phyloP scores from a whole-genome alignment of 2,329 filamentous ascomycete genomes.

The Myriosclerotinia scirpicola region DNA sequence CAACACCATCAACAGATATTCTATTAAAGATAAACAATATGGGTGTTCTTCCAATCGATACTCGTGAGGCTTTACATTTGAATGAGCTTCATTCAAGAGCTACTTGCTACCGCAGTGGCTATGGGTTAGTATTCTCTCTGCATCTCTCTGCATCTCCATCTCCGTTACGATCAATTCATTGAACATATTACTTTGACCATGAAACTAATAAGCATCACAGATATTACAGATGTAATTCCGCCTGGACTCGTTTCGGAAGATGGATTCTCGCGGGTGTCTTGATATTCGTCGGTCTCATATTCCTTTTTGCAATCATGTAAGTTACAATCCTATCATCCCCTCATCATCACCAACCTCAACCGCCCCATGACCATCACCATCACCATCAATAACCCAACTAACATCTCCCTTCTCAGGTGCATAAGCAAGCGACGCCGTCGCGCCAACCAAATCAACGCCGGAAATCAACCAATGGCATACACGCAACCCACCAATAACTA shows the following conservation, averaged over 20 bases:
- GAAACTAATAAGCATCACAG: neutral
- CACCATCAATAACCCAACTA: neutral
- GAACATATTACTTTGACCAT: too few relatives aligned
- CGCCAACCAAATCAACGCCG: conserved; percentile 15
- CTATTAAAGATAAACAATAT: neutral
- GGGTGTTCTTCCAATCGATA: conserved; percentile 22
- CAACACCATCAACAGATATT: neutral
- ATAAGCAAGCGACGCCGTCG: conserved; percentile 19
- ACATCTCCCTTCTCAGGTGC: conserved; percentile 13
- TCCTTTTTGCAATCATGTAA: conserved; percentile 30
- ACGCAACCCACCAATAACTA: conserved; percentile 8
- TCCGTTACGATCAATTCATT: neutral
- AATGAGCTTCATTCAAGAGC: conserved; percentile 13
- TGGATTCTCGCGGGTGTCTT: conserved; percentile 33
- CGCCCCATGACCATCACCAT: too few relatives aligned
- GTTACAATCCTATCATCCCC: neutral
- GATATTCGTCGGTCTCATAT: conserved; percentile 28
- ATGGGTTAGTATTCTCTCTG: conserved; percentile 9
- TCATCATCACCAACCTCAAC: too few relatives aligned
- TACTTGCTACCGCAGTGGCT: conserved; percentile 1
- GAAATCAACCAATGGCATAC: conserved; percentile 23
- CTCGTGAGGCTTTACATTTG: conserved; percentile 18
- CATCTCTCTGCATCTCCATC: too few relatives aligned
- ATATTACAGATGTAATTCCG: conserved; percentile 22
- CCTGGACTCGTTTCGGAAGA: conserved; percentile 30